phyloP scores from a whole-genome alignment of 2,329 filamentous ascomycete species.

The Colletotrichum paranaense region DNA sequence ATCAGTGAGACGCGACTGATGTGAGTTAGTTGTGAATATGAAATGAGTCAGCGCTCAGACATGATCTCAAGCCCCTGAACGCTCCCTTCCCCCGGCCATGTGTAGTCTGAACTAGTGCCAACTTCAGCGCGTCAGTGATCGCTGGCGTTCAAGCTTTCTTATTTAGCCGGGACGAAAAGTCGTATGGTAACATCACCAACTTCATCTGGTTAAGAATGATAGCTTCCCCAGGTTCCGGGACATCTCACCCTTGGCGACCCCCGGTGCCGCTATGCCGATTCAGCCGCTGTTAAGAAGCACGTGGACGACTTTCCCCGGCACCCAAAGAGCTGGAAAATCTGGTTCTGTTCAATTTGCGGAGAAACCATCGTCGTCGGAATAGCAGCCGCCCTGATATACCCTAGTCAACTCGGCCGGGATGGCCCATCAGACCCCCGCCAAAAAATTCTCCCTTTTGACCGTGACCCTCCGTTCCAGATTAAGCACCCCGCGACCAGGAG shows the following conservation, averaged over 20 bases:
- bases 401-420: background rate
- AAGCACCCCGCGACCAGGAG: slow-evolving; percentile 9
- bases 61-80: background rate
- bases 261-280: slow-evolving; percentile 11
- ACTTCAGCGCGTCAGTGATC: slow-evolving; percentile 6
- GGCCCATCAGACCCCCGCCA: background rate
- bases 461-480: slow-evolving; percentile 33
- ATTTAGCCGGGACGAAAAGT: slow-evolving; percentile 21
- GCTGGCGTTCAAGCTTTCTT: background rate
- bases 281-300: slow-evolving; percentile 11
- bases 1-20: background rate
- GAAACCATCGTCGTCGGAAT: background rate
- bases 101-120: background rate
- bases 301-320: background rate
- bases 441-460: slow-evolving; percentile 28
- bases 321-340: background rate
- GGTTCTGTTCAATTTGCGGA: background rate
- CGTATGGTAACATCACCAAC: background rate
- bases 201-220: background rate
- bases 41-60: background rate
- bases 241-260: slow-evolving; percentile 2
- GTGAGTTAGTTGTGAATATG: background rate
- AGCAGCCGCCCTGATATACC: slow-evolving; percentile 1
- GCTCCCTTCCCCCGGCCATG: background rate
- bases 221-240: slow-evolving; percentile 5